Evolutionary conservation across 768 basidiomycete genomes (phyloP).

Genomic region (Naganishia vishniacii): DNA sequence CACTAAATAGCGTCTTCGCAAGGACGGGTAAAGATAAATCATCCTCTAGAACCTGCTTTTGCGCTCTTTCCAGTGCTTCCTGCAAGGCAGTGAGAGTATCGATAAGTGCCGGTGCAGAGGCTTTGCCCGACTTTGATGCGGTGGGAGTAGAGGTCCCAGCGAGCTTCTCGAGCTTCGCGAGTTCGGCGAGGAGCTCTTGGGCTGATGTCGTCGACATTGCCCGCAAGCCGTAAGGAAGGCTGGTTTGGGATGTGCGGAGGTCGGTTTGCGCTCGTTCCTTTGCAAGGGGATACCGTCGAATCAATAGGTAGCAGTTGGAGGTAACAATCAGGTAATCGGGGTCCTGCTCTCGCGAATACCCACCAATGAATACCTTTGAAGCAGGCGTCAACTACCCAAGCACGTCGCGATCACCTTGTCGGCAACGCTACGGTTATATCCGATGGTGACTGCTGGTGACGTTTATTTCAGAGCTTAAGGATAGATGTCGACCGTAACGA

Average conservation of each 20-base stretch:
- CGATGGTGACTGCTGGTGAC: background rate
- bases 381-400: background rate
- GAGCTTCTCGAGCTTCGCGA: constrained; percentile 7
- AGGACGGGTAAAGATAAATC: background rate
- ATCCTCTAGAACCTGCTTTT: constrained; percentile 38
- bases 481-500: no score
- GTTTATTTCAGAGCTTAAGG: background rate
- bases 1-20: constrained; percentile 53
- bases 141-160: background rate
- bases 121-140: background rate
- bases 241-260: background rate
- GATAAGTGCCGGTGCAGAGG: constrained; percentile 1
- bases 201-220: constrained; percentile 13
- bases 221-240: background rate
- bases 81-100: constrained; percentile 39
- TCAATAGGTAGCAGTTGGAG: no score
- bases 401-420: background rate
- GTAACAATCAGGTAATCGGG: no score
- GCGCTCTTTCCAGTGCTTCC: constrained; percentile 32
- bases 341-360: no score
- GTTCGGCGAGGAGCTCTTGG: constrained; percentile 9
- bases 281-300: no score
- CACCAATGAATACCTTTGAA: no score
- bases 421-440: background rate
- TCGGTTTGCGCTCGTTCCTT: background rate